Conservation (phyloP, 2,329 filamentous ascomycete genomes). For the Trichoderma sp. region DNA sequence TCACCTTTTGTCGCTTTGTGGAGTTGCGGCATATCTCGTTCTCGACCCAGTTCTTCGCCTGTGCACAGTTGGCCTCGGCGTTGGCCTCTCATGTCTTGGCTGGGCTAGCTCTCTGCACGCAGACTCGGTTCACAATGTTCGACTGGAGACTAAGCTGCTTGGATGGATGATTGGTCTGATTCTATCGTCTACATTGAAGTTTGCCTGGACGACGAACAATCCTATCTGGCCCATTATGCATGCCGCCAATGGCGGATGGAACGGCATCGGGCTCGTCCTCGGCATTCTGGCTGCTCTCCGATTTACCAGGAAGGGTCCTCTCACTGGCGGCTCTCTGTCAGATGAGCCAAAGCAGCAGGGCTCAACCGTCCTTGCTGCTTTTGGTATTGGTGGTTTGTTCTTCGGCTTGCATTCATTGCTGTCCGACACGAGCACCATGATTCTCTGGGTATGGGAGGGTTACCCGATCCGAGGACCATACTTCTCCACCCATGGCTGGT, state of each 20-base stretch:
- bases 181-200: conserved; percentile 84
- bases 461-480: conserved; percentile 87
- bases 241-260: conserved; percentile 85
- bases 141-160: conserved; percentile 77
- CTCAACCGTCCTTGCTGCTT: conserved; percentile 66
- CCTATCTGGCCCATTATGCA: conserved; percentile 96
- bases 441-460: conserved; percentile 96
- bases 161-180: conserved; percentile 80
- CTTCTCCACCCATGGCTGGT: conserved; percentile 82
- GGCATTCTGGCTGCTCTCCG: conserved; percentile 72
- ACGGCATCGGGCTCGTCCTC: conserved; percentile 74
- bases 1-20: conserved; percentile 74
- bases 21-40: conserved; percentile 76
- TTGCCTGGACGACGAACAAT: conserved; percentile 91
- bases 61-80: conserved; percentile 75
- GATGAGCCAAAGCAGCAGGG: conserved; percentile 47
- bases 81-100: conserved; percentile 74
- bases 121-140: conserved; percentile 68
- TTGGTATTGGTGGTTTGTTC: conserved; percentile 78
- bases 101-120: conserved; percentile 81
- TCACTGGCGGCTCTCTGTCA: conserved; percentile 38
- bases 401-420: conserved; percentile 90
- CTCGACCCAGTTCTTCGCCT: conserved; percentile 71
- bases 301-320: conserved; percentile 65
- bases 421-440: conserved; percentile 98